Base-by-base conservation (phyloP, 257 asterid species). In the Solanum corneliomulleri region DNA sequence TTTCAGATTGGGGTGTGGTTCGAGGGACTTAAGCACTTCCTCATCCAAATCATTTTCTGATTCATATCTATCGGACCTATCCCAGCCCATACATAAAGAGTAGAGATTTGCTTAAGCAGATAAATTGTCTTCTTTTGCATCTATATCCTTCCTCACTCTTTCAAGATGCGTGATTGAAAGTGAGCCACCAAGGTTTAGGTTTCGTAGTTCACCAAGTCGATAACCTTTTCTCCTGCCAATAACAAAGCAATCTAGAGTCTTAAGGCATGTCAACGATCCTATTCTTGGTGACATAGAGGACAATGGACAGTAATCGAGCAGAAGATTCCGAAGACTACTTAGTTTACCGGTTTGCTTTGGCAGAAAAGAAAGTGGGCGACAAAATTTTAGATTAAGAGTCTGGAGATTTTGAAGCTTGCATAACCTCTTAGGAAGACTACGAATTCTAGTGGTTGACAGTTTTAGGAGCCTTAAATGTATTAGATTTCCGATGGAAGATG, bases 111-210 rank as follows among this genome's bases (percentile, higher is more conserved):
- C 78, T 84, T 91, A 86, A 41, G 47, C 47, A 9, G 20, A 74
- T 42, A 91, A 35, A 82, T 89, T 89, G 29, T 90, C 91, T 83
- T 85, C 89, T 84, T 52, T 56, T 4, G 91, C 90, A 88, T 78
- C 89, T 37, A 56, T 9, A 20, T 27, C 35, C 47, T 81, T 80
- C 41, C 33, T 71, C 58, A 88, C 91, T 64, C 88, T 84, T 86
- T 89, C 91, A 27, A 88, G 72, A 70, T 76, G 68, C 15, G 7
- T 20, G 70, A 91, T 70, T 27, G 41, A 8, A 21, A 91, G 90
- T 3, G 29, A 6, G 25, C 90, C 90, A 23, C 69, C 29, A 9
- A 88, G 90, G 58, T 91, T 85, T 82, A 91, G 84, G 29, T 14
- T 42, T 42, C 80, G 72, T 41, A 89, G 83, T 84, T 90, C 92